phyloP scores from a whole-genome alignment of 805 yeast genomes.

The Starmera caribaea region DNA sequence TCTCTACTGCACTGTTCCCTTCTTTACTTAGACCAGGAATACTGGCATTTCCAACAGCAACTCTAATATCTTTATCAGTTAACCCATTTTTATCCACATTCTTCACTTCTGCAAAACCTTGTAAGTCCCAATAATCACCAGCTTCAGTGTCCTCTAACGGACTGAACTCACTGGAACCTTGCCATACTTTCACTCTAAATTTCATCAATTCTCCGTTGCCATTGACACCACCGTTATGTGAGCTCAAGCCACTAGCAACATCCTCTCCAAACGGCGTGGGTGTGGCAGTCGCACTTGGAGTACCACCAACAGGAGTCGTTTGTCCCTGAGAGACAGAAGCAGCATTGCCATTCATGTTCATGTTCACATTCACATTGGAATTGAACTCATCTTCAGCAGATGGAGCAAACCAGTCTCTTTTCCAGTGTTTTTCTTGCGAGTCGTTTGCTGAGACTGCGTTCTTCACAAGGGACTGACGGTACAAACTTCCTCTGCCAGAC shows the following conservation, averaged over 20 bases:
- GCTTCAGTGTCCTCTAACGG: conserved; percentile 26
- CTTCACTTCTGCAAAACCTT: conserved; percentile 23
- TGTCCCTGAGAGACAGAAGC: too few species aligned
- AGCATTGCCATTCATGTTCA: too few species aligned
- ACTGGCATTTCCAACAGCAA: conserved; percentile 39
- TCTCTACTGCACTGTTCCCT: conserved; percentile 7
- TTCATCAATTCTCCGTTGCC: conserved; percentile 8
- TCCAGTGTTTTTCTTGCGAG: conserved; percentile 17
- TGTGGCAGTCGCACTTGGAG: conserved; percentile 14
- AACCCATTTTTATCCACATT: conserved; percentile 20
- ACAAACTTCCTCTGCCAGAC: conserved; percentile 15
- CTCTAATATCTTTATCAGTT: conserved; percentile 40
- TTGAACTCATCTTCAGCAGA: conserved; percentile 3
- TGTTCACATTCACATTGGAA: conserved; percentile 1
- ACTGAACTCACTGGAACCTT: conserved; percentile 10
- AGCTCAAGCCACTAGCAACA: not conserved
- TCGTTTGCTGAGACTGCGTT: conserved; percentile 12
- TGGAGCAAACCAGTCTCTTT: conserved; percentile 19
- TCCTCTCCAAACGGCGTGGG: conserved; percentile 20
- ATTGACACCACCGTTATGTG: not conserved
- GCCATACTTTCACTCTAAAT: conserved; percentile 26
- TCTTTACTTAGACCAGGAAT: conserved; percentile 34
- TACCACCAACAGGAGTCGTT: not conserved
- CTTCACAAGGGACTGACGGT: conserved; percentile 20
- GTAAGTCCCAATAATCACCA: conserved; percentile 36